Evolutionary conservation across 768 basidiomycete genomes (phyloP), one percentile per base, ranked within the genome.

Genomic region (Nidularia sp.): DNA sequence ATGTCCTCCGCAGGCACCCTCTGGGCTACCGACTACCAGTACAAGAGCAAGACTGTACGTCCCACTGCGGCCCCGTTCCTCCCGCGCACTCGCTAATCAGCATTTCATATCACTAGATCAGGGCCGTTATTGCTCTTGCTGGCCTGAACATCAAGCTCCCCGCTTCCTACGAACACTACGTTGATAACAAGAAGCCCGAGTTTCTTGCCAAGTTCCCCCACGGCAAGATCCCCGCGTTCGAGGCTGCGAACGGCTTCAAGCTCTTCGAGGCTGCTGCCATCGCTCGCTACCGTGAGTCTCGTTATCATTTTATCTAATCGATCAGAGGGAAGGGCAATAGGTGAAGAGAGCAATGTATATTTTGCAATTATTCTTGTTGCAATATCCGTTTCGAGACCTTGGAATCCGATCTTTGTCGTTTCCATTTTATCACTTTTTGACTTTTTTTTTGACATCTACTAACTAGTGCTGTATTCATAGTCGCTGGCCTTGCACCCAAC

Each of bases 221-320:
- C 53, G 87, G 89, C 51, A 92, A 93, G 76, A 81, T 96, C 59
- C 96, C 97, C 29, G 86, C 88, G 35, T 79, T 88, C 49, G 91
- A 93, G 67, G 75, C 79, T 44, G 69, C 74, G 10, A 83, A 93
- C 67, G 93, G 93, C 51, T 81, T 92, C 77, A 79, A 75, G 62
- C 73, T 97, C 53, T 81, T 83, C 59, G 96, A 96, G 76, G 77
- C 81, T 51, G 65, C 71, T 50, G 83, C 93, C 46, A 93, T 98
- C 69, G 88, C 92, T 45, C 85, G 84, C 52, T 94, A 96, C 72
- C 60, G 96, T 98, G 72, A 83, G 93, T 86, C 31, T 47, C 48
- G 54, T 57, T 58, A 61, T 69, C 8, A n/a, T 18, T 36, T 64
- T 62, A 70, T 66, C 60, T 64, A 52, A 67, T 70, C 66, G 66